Evolutionary conservation across 2,329 filamentous ascomycete genomes (phyloP).

Genomic region (Sarocladium kiliense): DNA sequence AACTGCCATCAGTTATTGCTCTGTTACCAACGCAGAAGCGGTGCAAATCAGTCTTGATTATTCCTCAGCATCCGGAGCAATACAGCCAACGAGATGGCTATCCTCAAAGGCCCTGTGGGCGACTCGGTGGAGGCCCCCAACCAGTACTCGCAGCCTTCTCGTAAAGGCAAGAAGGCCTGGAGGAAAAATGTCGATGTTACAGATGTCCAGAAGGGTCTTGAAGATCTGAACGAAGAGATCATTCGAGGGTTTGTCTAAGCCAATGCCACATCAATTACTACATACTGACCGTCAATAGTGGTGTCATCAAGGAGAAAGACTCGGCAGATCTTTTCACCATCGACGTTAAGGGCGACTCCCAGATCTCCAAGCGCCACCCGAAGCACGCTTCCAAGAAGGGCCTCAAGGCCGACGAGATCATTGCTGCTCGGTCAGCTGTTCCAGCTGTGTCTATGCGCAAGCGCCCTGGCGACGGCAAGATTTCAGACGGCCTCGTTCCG

Average conservation of each 20-base stretch:
- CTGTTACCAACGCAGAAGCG: not conserved
- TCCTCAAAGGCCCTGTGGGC: conserved; percentile 38
- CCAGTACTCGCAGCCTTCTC: conserved; percentile 81
- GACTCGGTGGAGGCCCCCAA: conserved; percentile 60
- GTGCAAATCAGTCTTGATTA: not conserved
- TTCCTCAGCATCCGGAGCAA: too few species aligned
- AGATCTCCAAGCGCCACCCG: conserved; percentile 58
- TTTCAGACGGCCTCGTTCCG: conserved; percentile 67
- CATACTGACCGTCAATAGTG: conserved; percentile 46
- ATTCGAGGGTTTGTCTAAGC: conserved; percentile 66
- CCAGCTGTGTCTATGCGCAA: conserved; percentile 77
- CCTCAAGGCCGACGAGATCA: conserved; percentile 87
- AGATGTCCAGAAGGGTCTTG: conserved; percentile 76
- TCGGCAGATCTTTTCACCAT: conserved; percentile 81
- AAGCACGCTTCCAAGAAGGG: conserved; percentile 63
- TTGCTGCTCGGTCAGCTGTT: conserved; percentile 76
- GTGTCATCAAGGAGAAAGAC: conserved; percentile 76
- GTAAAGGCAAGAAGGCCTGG: conserved; percentile 99
- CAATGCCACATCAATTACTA: not conserved
- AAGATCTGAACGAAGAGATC: conserved; percentile 81
- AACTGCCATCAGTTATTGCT: not conserved
- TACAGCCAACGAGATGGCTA: too few species aligned
- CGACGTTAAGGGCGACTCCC: conserved; percentile 67
- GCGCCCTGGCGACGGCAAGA: conserved; percentile 58
- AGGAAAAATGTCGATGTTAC: conserved; percentile 95